A percentile compares a stretch with the other conserved stretches of the same genome.
These are phyloP conservation scores for Fraxinus latifolia DNA, from an alignment of 305 asterid species.

Conservation along the genomic window DNA sequence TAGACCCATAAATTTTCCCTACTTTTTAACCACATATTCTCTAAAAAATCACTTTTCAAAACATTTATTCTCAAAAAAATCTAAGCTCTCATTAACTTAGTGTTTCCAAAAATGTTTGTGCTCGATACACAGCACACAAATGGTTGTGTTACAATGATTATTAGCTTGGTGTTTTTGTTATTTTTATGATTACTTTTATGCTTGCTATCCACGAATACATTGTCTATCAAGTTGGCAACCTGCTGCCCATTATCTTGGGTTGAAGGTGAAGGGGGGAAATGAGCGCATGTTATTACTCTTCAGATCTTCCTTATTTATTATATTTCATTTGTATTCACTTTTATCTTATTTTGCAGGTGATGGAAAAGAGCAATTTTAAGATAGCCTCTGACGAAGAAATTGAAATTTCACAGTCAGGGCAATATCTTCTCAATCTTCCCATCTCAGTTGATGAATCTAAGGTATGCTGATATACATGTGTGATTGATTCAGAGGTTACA, in stretches of 20 bases:
- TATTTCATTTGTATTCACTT: not conserved
- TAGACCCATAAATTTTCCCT: not conserved
- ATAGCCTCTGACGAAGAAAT: constrained; percentile 81
- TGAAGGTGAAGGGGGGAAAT: constrained; percentile 11
- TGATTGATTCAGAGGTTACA: not conserved
- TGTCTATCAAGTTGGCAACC: constrained; percentile 5
- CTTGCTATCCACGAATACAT: not conserved
- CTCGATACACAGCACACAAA: not conserved
- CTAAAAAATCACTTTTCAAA: not conserved
- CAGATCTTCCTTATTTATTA: constrained; percentile 6
- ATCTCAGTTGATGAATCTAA: constrained; percentile 86
- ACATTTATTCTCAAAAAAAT: too few species aligned
- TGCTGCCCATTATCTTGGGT: constrained; percentile 8
- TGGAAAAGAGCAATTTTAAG: constrained; percentile 94
- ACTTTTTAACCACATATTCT: not conserved
- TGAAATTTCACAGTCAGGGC: constrained; percentile 84
- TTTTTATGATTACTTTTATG: not conserved
- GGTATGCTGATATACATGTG: constrained; percentile 38
- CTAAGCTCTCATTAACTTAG: not conserved
- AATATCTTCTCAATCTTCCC: constrained; percentile 95
- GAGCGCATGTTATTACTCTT: not conserved
- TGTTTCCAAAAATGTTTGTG: not conserved
- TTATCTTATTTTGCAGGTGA: constrained; percentile 47
- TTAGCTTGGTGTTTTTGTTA: not conserved
- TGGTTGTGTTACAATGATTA: not conserved